phyloP scores from a whole-genome alignment of 371 early-diverging fungal genomes.

The Lichtheimia corymbifera region DNA sequence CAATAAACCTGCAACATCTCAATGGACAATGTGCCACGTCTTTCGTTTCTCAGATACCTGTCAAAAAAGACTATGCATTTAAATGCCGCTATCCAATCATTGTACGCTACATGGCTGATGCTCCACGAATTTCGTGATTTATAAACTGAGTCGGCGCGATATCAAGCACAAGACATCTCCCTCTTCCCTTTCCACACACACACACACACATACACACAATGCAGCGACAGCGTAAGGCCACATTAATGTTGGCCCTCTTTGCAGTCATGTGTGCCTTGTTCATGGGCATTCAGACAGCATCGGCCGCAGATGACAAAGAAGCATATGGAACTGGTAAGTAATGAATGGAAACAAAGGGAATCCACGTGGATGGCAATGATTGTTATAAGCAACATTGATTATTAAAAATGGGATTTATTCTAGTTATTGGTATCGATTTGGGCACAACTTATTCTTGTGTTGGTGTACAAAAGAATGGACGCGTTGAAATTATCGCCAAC shows the following conservation, averaged over 20 bases:
- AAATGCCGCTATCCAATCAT: slow-evolving; percentile 32
- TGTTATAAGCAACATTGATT: neutral
- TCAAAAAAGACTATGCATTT: neutral
- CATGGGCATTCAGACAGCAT: slow-evolving; percentile 30
- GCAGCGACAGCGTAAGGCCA: slow-evolving; percentile 40
- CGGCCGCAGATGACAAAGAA: slow-evolving; percentile 46
- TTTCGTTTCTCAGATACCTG: neutral
- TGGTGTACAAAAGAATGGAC: slow-evolving; percentile 87
- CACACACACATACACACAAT: slow-evolving; percentile 17
- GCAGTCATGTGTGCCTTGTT: slow-evolving; percentile 44
- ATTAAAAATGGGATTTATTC: slow-evolving; percentile 4
- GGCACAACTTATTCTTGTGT: slow-evolving; percentile 99
- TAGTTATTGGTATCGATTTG: slow-evolving; percentile 77
- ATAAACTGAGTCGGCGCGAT: slow-evolving; percentile 15
- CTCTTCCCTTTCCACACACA: slow-evolving; percentile 18
- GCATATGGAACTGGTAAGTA: slow-evolving; percentile 53
- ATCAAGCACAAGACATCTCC: slow-evolving; percentile 6
- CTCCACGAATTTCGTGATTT: slow-evolving; percentile 14
- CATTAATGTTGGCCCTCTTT: slow-evolving; percentile 43
- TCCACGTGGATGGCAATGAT: neutral
- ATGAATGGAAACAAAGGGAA: neutral
- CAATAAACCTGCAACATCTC: slow-evolving; percentile 2
- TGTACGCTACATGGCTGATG: slow-evolving; percentile 38
- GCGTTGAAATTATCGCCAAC: slow-evolving; percentile 83
- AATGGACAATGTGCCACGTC: slow-evolving; percentile 1